Conservation (phyloP, 352 stramenopile genomes). For the Phytophthora ohioensis region DNA sequence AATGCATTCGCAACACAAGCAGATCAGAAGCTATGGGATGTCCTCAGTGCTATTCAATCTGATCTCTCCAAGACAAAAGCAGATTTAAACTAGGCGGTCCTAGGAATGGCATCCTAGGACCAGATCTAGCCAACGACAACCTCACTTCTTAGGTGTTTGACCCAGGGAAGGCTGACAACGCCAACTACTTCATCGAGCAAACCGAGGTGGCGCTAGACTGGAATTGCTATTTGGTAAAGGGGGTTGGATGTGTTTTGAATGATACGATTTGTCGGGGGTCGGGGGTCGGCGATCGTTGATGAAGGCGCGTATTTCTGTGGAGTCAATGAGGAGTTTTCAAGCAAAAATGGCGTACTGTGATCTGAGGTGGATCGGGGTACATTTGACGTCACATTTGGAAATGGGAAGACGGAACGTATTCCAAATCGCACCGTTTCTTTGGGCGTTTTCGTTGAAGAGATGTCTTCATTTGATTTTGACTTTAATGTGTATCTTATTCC, state of each 20-base stretch:
- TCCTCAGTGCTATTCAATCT: background rate
- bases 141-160: too few species aligned
- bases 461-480: conserved; percentile 11
- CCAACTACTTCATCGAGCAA: background rate
- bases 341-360: background rate
- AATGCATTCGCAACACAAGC: background rate
- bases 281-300: background rate
- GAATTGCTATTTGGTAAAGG: conserved; percentile 6
- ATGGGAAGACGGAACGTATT: background rate
- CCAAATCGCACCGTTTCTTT: background rate
- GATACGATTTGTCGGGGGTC: background rate
- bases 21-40: conserved; percentile 9
- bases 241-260: background rate
- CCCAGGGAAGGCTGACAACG: too few species aligned
- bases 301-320: conserved; percentile 7
- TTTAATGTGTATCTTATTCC: conserved; percentile 17
- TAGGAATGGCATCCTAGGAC: conserved; percentile 10
- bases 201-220: background rate
- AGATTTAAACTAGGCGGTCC: conserved; percentile 23
- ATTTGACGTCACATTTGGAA: conserved; percentile 11
- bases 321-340: background rate
- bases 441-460: conserved; percentile 12
- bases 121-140: too few species aligned
- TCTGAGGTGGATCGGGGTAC: conserved; percentile 1
- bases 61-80: conserved; percentile 6